These are phyloP conservation scores for Ogataea ramenticola DNA, from an alignment of 805 yeast species.

Conservation along the genomic window DNA sequence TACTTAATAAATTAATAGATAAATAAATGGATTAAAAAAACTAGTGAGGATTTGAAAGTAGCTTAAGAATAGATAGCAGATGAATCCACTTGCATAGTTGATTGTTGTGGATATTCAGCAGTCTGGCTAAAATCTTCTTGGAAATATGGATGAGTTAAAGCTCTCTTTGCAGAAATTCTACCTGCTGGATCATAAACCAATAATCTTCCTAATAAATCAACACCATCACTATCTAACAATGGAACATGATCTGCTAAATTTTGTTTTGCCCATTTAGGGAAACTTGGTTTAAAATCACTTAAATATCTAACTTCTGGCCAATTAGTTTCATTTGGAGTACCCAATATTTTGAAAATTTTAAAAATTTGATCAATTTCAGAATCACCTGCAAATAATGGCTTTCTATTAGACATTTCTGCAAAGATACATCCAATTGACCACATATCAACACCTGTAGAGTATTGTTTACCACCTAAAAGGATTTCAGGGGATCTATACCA, in stretches of 20 bases:
- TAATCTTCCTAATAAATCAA: conserved; percentile 72
- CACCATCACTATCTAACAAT: conserved; percentile 72
- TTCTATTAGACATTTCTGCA: conserved; percentile 95
- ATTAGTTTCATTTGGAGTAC: conserved; percentile 85
- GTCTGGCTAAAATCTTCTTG: conserved; percentile 36
- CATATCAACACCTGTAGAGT: conserved; percentile 97
- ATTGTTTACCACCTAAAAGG: conserved; percentile 90
- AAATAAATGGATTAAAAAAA: neutral
- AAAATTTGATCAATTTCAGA: conserved; percentile 96
- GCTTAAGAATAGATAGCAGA: conserved; percentile 24
- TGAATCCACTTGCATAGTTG: conserved; percentile 29
- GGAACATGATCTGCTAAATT: conserved; percentile 69
- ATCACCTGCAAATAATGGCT: conserved; percentile 94
- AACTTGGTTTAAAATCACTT: conserved; percentile 90
- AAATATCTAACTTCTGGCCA: conserved; percentile 93
- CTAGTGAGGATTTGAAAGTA: neutral
- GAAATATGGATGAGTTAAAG: conserved; percentile 84
- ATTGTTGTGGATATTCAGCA: conserved; percentile 25
- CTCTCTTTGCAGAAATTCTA: conserved; percentile 91
- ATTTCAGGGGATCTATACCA: conserved; percentile 99
- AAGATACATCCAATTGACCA: conserved; percentile 98
- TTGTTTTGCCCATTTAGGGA: conserved; percentile 84
- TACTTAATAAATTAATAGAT: neutral
- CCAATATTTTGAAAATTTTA: conserved; percentile 84
- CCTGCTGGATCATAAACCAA: conserved; percentile 89